A percentile compares a stretch with the other conserved stretches of the same genome.
Conservation (phyloP, 139 green algal genomes). For the Tetraselmis chui region DNA sequence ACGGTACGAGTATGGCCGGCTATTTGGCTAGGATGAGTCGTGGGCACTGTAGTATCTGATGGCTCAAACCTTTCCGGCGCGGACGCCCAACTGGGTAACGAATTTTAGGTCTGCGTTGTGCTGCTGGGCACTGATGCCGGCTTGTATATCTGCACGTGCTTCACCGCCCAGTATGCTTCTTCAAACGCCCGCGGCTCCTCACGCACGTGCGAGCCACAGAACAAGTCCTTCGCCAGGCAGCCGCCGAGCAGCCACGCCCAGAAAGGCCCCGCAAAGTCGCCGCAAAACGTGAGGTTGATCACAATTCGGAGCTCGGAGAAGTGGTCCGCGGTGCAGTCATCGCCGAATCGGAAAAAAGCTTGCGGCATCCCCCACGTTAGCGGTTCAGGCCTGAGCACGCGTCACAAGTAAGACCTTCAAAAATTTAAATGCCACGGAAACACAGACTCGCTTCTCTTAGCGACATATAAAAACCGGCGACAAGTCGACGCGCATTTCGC, state of each 20-base stretch:
- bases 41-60: no score
- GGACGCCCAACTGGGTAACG: no score
- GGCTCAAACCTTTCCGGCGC: no score
- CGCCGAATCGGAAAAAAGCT: background rate
- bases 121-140: no score
- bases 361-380: background rate
- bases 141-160: background rate
- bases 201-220: background rate
- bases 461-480: no score
- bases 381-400: background rate
- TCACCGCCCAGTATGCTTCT: background rate
- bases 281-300: background rate
- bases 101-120: no score
- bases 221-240: background rate
- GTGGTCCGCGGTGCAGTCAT: background rate
- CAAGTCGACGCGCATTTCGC: no score
- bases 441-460: no score
- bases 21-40: no score
- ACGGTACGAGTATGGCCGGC: no score
- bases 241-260: background rate
- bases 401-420: no score
- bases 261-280: background rate
- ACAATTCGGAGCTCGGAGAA: background rate
- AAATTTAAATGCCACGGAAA: no score
- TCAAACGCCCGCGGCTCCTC: background rate